Conservation (phyloP, 805 yeast species). For the Hagleromyces aurorensis region DNA sequence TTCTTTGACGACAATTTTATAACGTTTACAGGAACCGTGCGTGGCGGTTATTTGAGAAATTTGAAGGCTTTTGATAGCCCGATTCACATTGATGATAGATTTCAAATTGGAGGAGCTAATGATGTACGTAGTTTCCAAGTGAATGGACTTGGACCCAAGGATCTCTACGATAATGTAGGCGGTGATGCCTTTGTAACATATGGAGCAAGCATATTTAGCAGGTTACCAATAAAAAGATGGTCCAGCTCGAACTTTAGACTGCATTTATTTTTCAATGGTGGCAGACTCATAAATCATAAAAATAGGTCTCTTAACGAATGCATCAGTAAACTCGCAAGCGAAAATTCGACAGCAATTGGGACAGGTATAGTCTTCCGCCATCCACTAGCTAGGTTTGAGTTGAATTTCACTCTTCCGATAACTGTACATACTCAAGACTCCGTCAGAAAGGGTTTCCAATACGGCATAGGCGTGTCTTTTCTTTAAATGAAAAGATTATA, state of each 20-base stretch:
- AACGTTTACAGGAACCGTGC: slow-evolving; percentile 42
- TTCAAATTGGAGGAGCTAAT: slow-evolving; percentile 73
- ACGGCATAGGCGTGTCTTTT: slow-evolving; percentile 56
- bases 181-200: slow-evolving; percentile 54
- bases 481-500: slow-evolving; percentile 29
- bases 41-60: slow-evolving; percentile 50
- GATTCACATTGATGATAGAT: slow-evolving; percentile 64
- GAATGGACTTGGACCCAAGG: slow-evolving; percentile 61
- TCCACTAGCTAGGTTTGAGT: slow-evolving; percentile 60
- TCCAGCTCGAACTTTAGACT: slow-evolving; percentile 45
- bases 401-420: slow-evolving; percentile 56
- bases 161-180: slow-evolving; percentile 50
- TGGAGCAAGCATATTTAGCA: slow-evolving; percentile 51
- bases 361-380: slow-evolving; percentile 54
- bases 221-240: slow-evolving; percentile 44
- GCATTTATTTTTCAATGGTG: slow-evolving; percentile 60
- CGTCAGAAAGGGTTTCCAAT: slow-evolving; percentile 56
- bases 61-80: slow-evolving; percentile 30
- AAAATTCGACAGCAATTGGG: slow-evolving; percentile 49
- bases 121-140: slow-evolving; percentile 63
- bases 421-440: slow-evolving; percentile 43
- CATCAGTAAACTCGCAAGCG: slow-evolving; percentile 24
- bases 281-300: slow-evolving; percentile 41
- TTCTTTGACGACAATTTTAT: slow-evolving; percentile 22
- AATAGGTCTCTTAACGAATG: slow-evolving; percentile 14